These are phyloP conservation scores for bread wheat (Triticum aestivum) DNA, from an alignment of 176 grass and related monocot species.

Conservation along the genomic window DNA sequence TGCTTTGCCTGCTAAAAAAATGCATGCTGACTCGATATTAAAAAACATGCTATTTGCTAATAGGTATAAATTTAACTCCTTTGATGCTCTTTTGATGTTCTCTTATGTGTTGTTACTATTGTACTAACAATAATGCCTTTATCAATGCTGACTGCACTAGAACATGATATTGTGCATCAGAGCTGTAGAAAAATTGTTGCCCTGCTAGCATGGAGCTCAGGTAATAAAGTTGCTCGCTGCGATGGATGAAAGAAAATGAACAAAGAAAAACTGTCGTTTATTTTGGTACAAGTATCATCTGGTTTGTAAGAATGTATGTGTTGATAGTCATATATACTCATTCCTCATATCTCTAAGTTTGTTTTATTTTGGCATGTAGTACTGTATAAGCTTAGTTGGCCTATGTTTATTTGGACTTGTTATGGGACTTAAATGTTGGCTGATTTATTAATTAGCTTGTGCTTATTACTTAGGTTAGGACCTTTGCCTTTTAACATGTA, in stretches of 20 bases:
- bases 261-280: neutral
- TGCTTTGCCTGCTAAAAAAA: neutral
- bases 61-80: slow-evolving; percentile 15
- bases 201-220: slow-evolving; percentile 4
- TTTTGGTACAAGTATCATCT: neutral
- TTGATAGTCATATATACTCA: slow-evolving; percentile 20
- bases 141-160: neutral
- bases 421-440: neutral
- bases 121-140: neutral
- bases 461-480: slow-evolving; percentile 13
- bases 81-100: neutral
- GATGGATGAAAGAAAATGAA: neutral
- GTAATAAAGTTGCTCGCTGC: slow-evolving; percentile 1
- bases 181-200: neutral
- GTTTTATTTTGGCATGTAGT: slow-evolving; percentile 5
- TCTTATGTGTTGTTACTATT: neutral
- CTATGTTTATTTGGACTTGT: slow-evolving; percentile 5
- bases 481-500: slow-evolving; percentile 27
- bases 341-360: neutral
- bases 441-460: neutral
- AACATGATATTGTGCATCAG: neutral
- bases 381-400: neutral
- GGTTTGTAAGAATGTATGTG: neutral
- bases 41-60: neutral
- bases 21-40: neutral